Conservation (phyloP, 192 early-diverging fungal genomes). For the Chytriomyces sp. region DNA sequence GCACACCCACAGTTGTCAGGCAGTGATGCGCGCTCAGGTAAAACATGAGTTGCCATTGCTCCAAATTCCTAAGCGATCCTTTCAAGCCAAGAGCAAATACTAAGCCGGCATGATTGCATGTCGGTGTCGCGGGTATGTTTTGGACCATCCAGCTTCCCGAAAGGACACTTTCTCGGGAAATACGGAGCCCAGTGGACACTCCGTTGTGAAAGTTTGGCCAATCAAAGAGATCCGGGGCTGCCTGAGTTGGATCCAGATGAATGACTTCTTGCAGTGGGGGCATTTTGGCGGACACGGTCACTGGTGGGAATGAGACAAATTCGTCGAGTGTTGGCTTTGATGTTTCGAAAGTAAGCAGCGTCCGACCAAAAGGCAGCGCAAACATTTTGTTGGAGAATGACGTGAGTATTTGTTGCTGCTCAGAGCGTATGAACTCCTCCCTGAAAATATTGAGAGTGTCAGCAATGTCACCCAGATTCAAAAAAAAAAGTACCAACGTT, state of each 20-base stretch:
- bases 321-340: conserved; percentile 58
- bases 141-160: conserved; percentile 82
- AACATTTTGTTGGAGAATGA: conserved; percentile 58
- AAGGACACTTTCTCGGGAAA: conserved; percentile 63
- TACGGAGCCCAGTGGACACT: conserved; percentile 75
- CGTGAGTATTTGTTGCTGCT: conserved; percentile 56
- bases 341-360: conserved; percentile 71
- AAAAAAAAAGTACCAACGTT: conserved; percentile 40
- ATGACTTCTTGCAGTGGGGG: conserved; percentile 66
- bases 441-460: conserved; percentile 2
- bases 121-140: conserved; percentile 61
- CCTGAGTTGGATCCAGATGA: conserved; percentile 48
- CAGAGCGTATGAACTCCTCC: conserved; percentile 45
- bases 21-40: conserved; percentile 75
- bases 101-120: conserved; percentile 75
- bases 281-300: conserved; percentile 67
- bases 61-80: conserved; percentile 73
- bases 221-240: conserved; percentile 52
- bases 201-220: conserved; percentile 94
- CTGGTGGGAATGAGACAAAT: conserved; percentile 59
- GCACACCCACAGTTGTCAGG: conserved; percentile 71
- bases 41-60: conserved; percentile 61
- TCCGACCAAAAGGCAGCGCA: conserved; percentile 71
- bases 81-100: conserved; percentile 80
- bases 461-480: conserved; percentile 31